Evolutionary conservation across 2,329 filamentous ascomycete genomes (phyloP), one percentile per base, ranked within the genome.

Genomic region (Colletotrichum tamarilloi): DNA sequence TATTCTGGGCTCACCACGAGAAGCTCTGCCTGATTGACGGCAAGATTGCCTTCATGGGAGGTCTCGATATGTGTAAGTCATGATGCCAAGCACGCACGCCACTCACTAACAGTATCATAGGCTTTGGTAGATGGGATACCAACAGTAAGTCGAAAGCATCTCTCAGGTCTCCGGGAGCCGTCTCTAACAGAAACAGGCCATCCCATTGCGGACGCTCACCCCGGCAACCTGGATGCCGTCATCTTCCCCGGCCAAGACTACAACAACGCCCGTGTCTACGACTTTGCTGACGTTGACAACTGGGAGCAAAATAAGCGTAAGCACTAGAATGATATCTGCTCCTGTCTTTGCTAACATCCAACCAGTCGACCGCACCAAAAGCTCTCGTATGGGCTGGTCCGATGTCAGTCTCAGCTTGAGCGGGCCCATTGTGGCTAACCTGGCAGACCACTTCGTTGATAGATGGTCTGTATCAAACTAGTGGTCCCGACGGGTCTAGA

Each of bases 1-100:
- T 98, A 1, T 98, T 94, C 83, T 98, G 95, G 95, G 94, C 95
- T 3, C 95, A 98, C 78, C 95, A 98, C 77, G 95, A 98, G 84
- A 98, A 98, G 83, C 88, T 98, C 1, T 94, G 94, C 76, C 80
- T 98, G 2, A 85, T 98, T 19, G 95, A 98, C 80, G 90, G 92
- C n/a, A 87, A 87, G 11, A 86, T 92, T 68, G 95, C 92, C 2
- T 98, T 98, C 80, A 98, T 98, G 95, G 95, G 95, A 62, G 95
- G 95, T 24, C 85, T 98, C 1, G 95, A 98, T 82, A 87, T 97
- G 78, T 98, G 90, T 89, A 83, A 73, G 85, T 35, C 1, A 12
- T 26, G 11, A 32, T 26, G 3, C 42, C n/a, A 7, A 16, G 22
- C 16, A 16, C 7, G 76, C 6, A 5, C 42, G 3, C 8, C 14